Conservation (phyloP, 192 early-diverging fungal genomes). For the Coemansia sp. region DNA sequence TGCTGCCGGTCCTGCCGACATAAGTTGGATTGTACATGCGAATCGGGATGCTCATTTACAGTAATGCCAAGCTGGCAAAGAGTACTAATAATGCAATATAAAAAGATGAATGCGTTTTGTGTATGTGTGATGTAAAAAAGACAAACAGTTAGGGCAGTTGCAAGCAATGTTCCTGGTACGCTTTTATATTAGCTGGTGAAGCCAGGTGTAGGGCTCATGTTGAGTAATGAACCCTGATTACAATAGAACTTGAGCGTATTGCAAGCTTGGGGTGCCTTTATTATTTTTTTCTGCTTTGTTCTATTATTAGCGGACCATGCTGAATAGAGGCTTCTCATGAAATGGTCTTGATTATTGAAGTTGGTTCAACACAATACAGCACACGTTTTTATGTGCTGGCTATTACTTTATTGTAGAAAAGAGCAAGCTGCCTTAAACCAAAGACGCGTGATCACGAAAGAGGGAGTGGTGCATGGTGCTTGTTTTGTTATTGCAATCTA, state of each 20-base stretch:
- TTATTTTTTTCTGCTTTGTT: neutral
- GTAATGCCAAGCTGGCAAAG: neutral
- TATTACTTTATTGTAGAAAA: neutral
- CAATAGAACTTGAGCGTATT: neutral
- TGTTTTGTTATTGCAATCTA: neutral
- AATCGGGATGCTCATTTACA: constrained; percentile 19
- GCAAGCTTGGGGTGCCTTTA: neutral
- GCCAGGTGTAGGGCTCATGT: neutral
- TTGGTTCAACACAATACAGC: neutral
- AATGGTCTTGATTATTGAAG: neutral
- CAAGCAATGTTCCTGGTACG: neutral
- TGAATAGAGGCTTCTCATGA: neutral
- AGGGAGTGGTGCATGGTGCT: neutral
- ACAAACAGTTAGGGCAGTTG: neutral
- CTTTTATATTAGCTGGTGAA: neutral
- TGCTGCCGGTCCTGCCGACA: constrained; percentile 11
- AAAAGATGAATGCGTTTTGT: neutral
- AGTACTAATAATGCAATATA: neutral
- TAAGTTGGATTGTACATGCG: constrained; percentile 19
- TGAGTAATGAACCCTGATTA: neutral
- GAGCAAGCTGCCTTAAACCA: neutral
- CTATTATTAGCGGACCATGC: neutral
- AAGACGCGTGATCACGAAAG: neutral
- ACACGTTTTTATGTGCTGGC: neutral
- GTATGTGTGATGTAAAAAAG: neutral